These are phyloP conservation scores for Lunularia cruciata DNA, from an alignment of 225 moss, liverwort and hornwort species.

Conservation along the genomic window DNA sequence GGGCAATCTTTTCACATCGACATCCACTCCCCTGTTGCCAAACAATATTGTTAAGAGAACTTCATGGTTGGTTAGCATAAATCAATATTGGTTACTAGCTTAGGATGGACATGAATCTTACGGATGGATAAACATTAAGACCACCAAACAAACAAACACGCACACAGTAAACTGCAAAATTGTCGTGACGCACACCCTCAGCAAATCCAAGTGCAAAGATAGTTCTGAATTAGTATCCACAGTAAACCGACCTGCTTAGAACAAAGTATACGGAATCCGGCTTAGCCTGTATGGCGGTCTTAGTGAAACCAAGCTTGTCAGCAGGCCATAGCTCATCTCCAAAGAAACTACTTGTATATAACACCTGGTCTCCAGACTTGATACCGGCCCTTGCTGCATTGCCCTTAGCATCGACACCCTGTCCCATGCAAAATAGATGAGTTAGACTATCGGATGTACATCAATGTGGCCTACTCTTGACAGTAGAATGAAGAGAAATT, in stretches of 20 bases:
- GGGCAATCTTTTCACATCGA: constrained; percentile 83
- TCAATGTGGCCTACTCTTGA: no score
- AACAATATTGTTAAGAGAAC: not conserved
- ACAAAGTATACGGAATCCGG: constrained; percentile 89
- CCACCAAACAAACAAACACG: no score
- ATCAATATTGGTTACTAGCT: no score
- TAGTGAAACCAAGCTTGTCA: constrained; percentile 80
- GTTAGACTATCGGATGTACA: no score
- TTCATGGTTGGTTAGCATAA: not conserved
- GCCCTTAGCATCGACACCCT: constrained; percentile 63
- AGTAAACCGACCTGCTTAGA: constrained; percentile 55
- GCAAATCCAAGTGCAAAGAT: not conserved
- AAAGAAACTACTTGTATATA: constrained; percentile 98
- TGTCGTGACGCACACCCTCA: not conserved
- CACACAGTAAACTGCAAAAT: no score
- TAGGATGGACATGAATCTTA: no score
- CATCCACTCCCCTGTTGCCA: constrained; percentile 71
- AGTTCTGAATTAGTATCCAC: not conserved
- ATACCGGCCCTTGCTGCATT: constrained; percentile 92
- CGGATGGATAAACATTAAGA: no score
- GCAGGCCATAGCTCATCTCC: constrained; percentile 98
- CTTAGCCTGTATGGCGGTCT: constrained; percentile 86
- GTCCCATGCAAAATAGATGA: not conserved
- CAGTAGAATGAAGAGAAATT: no score
- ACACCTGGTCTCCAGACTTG: constrained; percentile 92